Evolutionary conservation across 2,329 filamentous ascomycete genomes (phyloP).

Genomic region (Penicillium griseofulvum): DNA sequence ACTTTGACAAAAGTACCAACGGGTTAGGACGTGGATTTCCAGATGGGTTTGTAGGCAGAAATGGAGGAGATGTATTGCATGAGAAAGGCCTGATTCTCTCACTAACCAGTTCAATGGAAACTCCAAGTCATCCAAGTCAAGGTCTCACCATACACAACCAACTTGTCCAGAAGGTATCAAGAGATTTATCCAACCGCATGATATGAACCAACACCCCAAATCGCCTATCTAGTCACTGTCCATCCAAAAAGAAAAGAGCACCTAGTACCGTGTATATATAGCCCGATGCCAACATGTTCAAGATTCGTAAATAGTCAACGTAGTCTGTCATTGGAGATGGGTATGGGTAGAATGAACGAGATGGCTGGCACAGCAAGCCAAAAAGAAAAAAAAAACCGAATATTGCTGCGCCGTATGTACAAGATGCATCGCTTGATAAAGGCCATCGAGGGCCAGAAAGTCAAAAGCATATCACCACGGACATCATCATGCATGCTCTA

Average conservation of each 20-base stretch:
- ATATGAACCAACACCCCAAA: neutral
- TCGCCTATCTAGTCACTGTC: neutral
- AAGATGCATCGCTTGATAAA: conserved; percentile 15
- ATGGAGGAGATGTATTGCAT: too few relatives aligned
- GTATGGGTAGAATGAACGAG: conserved; percentile 1
- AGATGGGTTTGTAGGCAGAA: neutral
- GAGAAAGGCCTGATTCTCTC: too few relatives aligned
- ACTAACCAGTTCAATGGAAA: too few relatives aligned
- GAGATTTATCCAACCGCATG: neutral
- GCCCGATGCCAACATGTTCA: neutral
- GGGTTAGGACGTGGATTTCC: too few relatives aligned
- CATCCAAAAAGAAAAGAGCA: neutral
- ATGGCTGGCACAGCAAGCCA: neutral
- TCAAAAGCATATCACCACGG: neutral
- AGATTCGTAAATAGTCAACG: neutral
- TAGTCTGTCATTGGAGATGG: conserved; percentile 6
- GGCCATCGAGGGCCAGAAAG: neutral
- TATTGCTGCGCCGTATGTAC: conserved; percentile 14
- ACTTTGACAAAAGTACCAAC: neutral
- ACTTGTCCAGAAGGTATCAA: neutral
- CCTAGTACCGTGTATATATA: neutral
- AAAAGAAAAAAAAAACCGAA: neutral
- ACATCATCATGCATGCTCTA: neutral
- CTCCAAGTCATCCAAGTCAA: too few relatives aligned
- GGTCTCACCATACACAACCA: too few relatives aligned